phyloP scores from a whole-genome alignment of 805 yeast species.

The Middelhovenomyces tepae region DNA sequence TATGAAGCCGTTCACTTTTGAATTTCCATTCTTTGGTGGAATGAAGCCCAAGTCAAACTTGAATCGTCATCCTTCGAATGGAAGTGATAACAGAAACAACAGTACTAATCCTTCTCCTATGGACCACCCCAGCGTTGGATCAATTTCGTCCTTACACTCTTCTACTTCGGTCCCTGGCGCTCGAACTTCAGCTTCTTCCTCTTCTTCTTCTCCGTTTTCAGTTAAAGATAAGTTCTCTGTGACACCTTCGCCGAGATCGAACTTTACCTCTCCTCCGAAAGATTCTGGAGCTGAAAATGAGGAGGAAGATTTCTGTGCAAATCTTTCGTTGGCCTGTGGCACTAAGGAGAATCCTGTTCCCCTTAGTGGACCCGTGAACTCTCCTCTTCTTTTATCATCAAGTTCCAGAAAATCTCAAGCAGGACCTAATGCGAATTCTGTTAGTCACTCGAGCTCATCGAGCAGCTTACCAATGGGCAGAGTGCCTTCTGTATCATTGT shows the following conservation, averaged over 20 bases:
- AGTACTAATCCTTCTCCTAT: not conserved
- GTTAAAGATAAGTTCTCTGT: not conserved
- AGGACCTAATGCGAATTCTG: not conserved
- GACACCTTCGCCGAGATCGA: too few relatives aligned
- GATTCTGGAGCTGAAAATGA: constrained; percentile 53
- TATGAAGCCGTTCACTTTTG: constrained; percentile 35
- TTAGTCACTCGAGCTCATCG: not conserved
- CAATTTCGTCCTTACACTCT: not conserved
- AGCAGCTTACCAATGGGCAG: not conserved
- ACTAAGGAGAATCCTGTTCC: constrained; percentile 63
- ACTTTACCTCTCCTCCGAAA: not conserved
- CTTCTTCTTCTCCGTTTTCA: constrained; percentile 5
- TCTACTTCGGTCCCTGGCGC: not conserved
- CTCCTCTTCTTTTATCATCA: constrained; percentile 15
- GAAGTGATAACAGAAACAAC: too few relatives aligned
- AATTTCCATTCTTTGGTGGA: constrained; percentile 46
- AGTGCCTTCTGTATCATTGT: constrained; percentile 5
- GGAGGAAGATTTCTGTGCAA: constrained; percentile 65
- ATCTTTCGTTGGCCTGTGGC: constrained; percentile 77
- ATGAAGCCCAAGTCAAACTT: constrained; percentile 1
- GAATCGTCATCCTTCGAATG: constrained; percentile 3
- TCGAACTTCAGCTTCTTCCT: not conserved
- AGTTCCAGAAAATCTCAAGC: constrained; percentile 6
- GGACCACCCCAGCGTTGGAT: too few relatives aligned
- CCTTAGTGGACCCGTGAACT: constrained; percentile 14